Conservation (phyloP, 2,329 filamentous ascomycete genomes). For the Phialocephala subalpina region DNA sequence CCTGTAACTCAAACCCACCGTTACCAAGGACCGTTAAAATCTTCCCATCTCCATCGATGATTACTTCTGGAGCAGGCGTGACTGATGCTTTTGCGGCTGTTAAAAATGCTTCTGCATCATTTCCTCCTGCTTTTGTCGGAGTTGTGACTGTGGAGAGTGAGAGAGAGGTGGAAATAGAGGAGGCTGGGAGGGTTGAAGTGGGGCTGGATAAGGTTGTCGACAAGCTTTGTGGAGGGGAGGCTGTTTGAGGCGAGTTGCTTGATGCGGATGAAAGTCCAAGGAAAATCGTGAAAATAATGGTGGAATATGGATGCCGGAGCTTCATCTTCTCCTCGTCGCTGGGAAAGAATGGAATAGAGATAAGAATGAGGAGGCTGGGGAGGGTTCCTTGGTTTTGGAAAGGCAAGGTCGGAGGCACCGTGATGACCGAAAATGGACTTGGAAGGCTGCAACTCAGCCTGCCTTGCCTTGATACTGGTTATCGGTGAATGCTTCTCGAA, state of each 20-base stretch:
- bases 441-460: neutral
- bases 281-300: neutral
- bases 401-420: neutral
- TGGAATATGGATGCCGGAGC: neutral
- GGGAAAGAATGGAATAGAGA: neutral
- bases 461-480: neutral
- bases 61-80: neutral
- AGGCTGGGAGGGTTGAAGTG: neutral
- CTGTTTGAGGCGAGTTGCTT: conserved; percentile 1
- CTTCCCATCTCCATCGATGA: neutral
- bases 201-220: neutral
- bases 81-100: neutral
- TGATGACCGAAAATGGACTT: neutral
- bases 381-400: neutral
- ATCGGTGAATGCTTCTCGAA: neutral
- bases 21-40: neutral
- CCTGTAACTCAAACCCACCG: conserved; percentile 17
- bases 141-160: neutral
- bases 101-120: neutral
- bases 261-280: neutral
- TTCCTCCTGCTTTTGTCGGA: neutral
- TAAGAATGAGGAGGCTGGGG: neutral
- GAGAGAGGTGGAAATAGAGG: neutral
- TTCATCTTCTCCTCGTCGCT: neutral
- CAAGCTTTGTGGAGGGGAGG: neutral